Conservation (phyloP, 306 rosid genomes). For the Sophora flavescens region DNA sequence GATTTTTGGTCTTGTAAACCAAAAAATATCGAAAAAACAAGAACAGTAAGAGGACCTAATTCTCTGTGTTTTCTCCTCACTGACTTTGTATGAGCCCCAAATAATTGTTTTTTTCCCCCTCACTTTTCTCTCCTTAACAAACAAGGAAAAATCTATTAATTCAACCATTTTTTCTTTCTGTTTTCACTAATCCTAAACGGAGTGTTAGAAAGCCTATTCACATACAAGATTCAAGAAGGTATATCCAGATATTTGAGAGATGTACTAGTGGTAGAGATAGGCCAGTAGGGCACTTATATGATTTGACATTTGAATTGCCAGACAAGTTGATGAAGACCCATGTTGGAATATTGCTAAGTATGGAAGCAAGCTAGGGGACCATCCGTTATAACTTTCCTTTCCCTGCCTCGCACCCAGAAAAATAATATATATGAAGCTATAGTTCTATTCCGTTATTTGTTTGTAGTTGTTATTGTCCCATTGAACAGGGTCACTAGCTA, state of each 20-base stretch:
- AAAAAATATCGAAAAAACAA: no score
- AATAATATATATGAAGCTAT: neutral
- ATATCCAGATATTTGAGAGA: constrained; percentile 31
- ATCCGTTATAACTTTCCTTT: neutral
- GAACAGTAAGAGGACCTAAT: no score
- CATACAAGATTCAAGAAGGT: neutral
- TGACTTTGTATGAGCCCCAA: no score
- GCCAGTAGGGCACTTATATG: neutral
- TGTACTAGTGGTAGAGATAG: constrained; percentile 11
- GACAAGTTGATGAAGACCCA: constrained; percentile 7
- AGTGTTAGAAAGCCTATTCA: neutral
- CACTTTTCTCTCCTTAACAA: no score
- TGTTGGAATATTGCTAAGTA: constrained; percentile 43
- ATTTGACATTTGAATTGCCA: constrained; percentile 37
- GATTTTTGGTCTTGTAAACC: no score
- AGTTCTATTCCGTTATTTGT: constrained; percentile 25
- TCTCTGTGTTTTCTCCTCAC: no score
- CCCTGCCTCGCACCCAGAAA: constrained; percentile 16
- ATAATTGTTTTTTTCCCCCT: no score
- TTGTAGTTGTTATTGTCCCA: constrained; percentile 39
- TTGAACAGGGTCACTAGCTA: constrained; percentile 3
- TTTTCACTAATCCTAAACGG: no score
- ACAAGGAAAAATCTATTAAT: no score
- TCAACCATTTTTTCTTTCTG: no score
- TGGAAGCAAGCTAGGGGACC: constrained; percentile 60